Evolutionary conservation across 305 asterid species (phyloP).

Genomic region (Fraxinus angustifolia): DNA sequence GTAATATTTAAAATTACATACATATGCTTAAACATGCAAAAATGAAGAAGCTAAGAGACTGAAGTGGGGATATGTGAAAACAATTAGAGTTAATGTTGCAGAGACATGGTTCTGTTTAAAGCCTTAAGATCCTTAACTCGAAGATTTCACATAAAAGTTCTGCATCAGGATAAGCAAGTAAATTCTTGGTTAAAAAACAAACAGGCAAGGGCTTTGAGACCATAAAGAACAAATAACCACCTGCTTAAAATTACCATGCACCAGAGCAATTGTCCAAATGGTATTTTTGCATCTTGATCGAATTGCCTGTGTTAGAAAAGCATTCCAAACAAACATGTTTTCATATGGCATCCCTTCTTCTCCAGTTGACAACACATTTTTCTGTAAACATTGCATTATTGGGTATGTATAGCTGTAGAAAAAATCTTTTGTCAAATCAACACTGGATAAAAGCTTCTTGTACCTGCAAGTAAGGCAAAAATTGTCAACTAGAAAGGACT

Average conservation of each 20-base stretch:
- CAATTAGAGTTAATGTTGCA: conserved; percentile 1
- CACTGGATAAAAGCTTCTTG: conserved; percentile 96
- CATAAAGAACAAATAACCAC: conserved; percentile 29
- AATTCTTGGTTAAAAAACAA: conserved; percentile 11
- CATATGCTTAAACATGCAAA: background rate
- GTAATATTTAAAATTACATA: background rate
- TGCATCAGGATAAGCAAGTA: conserved; percentile 4
- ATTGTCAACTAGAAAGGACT: conserved; percentile 20
- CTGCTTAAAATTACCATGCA: conserved; percentile 97
- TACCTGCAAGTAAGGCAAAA: conserved; percentile 59
- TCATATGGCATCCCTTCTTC: conserved; percentile 89
- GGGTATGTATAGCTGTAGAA: conserved; percentile 95
- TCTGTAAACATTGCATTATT: conserved; percentile 87
- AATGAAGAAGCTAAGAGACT: background rate
- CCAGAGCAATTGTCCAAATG: conserved; percentile 92
- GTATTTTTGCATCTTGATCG: conserved; percentile 86
- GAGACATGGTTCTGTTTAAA: background rate
- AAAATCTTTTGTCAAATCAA: conserved; percentile 91
- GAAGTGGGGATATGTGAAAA: background rate
- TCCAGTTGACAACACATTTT: conserved; percentile 62
- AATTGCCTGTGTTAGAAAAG: conserved; percentile 76
- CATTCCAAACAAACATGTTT: conserved; percentile 95
- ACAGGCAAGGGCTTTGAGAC: background rate
- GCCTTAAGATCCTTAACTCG: background rate
- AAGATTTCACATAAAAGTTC: background rate